Evolutionary conservation across 2,329 filamentous ascomycete species (phyloP), one percentile per base, ranked within the genome.

Genomic region (Colletotrichum tropicicola): DNA sequence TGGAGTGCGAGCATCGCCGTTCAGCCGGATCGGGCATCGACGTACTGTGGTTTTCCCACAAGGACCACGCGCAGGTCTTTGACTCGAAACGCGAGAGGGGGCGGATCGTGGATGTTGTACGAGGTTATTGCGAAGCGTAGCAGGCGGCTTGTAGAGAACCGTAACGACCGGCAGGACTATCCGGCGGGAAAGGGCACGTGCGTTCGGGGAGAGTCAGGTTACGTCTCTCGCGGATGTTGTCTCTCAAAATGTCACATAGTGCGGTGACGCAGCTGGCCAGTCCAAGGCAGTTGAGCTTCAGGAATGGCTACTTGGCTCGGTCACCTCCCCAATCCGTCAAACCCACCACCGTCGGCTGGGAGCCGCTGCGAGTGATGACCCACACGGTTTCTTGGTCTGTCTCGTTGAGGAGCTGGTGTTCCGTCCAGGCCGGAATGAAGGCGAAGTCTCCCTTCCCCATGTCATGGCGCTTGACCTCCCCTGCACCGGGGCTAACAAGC

Each of bases 391-490:
- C 87, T 52, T 72, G 74, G 44, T 89, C 86, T 1, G 84, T 84
- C 37, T 91, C 85, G 70, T 93, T 93, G 19, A 89, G 79, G 57
- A 90, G 84, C 73, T 92, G 89, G 75, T 93, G 89, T 73, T 93
- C 90, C 0, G 87, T 87, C 82, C 85, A 92, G 0, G 89, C 86
- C 0, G 91, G 91, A 12, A 93, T 85, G 58, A 92, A 82, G 3
- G 89, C 89, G 74, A 91, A 93, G 73, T 92, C 90, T 0, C 91
- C 91, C 0, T 87, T 81, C 1, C 75, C 75, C 6, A 93, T 80
- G 17, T 85, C 79, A 66, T 90, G 83, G 32, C 85, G 83, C 66
- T 85, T 84, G 1, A 83, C 73, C 28, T 82, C 77, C 48, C 83
- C 83, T 12, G 87, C 84, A 43, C 84, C 81, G 19, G 87, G 81